These are phyloP conservation scores for Paraphaeosphaeria minitans DNA, from an alignment of 2,329 filamentous ascomycete species.

Conservation along the genomic window DNA sequence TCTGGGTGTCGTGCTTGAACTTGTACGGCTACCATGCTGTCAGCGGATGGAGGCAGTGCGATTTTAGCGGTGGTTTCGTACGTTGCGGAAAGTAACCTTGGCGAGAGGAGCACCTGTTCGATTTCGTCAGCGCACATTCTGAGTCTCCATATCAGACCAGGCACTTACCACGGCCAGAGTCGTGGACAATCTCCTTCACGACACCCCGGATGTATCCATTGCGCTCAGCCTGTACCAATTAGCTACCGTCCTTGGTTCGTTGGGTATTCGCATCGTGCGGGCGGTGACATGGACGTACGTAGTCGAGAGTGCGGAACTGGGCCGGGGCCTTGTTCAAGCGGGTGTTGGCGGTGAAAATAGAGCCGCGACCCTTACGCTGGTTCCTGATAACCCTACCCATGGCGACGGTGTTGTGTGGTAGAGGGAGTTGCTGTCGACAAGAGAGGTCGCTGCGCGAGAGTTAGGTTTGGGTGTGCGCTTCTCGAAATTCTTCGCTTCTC, in stretches of 20 bases:
- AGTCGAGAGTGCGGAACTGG: constrained; percentile 97
- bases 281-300: constrained; percentile 51
- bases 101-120: constrained; percentile 74
- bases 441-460: constrained; percentile 9
- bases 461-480: constrained; percentile 12
- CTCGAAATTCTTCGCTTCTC: constrained; percentile 16
- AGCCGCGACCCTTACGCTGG: constrained; percentile 73
- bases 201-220: constrained; percentile 98
- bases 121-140: constrained; percentile 26
- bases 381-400: constrained; percentile 76
- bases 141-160: constrained; percentile 12
- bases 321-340: constrained; percentile 89
- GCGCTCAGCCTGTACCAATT: constrained; percentile 67
- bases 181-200: constrained; percentile 99
- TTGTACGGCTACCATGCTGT: constrained; percentile 70
- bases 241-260: constrained; percentile 38
- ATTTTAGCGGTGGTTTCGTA: constrained; percentile 22
- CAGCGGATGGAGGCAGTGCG: constrained; percentile 18
- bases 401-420: constrained; percentile 44
- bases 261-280: constrained; percentile 26
- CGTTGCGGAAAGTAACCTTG: constrained; percentile 92
- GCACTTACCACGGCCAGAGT: constrained; percentile 85
- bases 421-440: constrained; percentile 17
- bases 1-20: constrained; percentile 97
- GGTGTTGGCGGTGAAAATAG: constrained; percentile 71